phyloP scores from a whole-genome alignment of 2,329 filamentous ascomycete genomes.

The Penicillium sp. region DNA sequence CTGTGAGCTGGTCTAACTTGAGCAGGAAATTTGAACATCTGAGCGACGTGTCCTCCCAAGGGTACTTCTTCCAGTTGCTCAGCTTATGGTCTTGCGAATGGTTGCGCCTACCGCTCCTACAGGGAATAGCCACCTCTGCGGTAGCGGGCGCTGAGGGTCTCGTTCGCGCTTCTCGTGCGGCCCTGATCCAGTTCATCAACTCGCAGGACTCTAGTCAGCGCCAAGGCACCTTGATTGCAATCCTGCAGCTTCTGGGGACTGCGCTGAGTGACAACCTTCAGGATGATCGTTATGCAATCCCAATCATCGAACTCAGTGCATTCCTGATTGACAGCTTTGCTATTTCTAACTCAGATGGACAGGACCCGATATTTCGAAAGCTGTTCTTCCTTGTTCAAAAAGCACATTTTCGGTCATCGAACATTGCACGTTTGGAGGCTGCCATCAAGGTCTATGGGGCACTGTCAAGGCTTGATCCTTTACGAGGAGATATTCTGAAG shows the following conservation, averaged over 20 bases:
- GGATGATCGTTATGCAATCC: slow-evolving; percentile 69
- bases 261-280: slow-evolving; percentile 55
- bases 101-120: slow-evolving; percentile 39
- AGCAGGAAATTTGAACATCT: slow-evolving; percentile 44
- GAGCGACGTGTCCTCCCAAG: slow-evolving; percentile 44
- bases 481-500: slow-evolving; percentile 58
- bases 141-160: slow-evolving; percentile 46
- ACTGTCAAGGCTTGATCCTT: slow-evolving; percentile 55
- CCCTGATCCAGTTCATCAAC: slow-evolving; percentile 40
- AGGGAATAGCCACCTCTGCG: slow-evolving; percentile 47
- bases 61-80: slow-evolving; percentile 46
- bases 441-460: slow-evolving; percentile 76
- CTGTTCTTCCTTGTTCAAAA: slow-evolving; percentile 72
- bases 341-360: slow-evolving; percentile 43
- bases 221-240: slow-evolving; percentile 41
- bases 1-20: slow-evolving; percentile 15
- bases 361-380: slow-evolving; percentile 52
- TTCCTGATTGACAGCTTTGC: slow-evolving; percentile 68
- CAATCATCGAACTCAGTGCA: slow-evolving; percentile 71
- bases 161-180: slow-evolving; percentile 42
- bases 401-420: slow-evolving; percentile 77
- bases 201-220: slow-evolving; percentile 27
- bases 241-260: slow-evolving; percentile 53
- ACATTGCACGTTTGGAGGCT: slow-evolving; percentile 75
- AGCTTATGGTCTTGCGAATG: slow-evolving; percentile 36